Conservation (phyloP, 1,284 basidiomycete species). For the Rhodotorula sp. region DNA sequence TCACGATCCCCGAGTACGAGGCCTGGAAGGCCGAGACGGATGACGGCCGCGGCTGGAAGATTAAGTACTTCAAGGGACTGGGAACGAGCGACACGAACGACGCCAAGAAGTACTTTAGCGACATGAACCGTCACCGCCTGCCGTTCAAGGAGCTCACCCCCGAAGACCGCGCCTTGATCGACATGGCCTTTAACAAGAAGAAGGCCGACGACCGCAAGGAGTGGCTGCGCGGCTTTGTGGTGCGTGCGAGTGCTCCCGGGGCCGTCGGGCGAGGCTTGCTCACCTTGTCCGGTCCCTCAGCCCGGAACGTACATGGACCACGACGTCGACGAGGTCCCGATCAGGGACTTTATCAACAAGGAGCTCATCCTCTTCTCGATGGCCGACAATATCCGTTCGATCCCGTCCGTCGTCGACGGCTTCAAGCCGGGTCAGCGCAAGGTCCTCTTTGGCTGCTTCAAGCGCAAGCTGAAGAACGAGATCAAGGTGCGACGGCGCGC, state of each 20-base stretch:
- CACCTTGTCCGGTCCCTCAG: slow-evolving; percentile 49
- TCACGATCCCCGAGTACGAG: slow-evolving; percentile 96
- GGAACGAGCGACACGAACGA: slow-evolving; percentile 88
- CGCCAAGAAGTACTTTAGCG: slow-evolving; percentile 87
- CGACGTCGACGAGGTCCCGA: slow-evolving; percentile 78
- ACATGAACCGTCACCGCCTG: slow-evolving; percentile 91
- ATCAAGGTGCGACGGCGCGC: slow-evolving; percentile 65
- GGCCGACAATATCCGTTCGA: slow-evolving; percentile 96
- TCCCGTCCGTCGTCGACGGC: slow-evolving; percentile 89
- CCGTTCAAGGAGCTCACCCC: slow-evolving; percentile 79
- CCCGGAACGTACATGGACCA: slow-evolving; percentile 96
- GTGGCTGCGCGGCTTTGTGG: slow-evolving; percentile 92
- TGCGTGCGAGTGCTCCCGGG: slow-evolving; percentile 49
- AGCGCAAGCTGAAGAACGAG: slow-evolving; percentile 85
- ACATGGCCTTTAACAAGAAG: slow-evolving; percentile 99
- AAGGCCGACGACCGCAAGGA: slow-evolving; percentile 98
- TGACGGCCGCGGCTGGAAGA: slow-evolving; percentile 78
- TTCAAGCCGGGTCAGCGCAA: slow-evolving; percentile 99
- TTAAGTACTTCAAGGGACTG: slow-evolving; percentile 99
- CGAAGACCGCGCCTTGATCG: slow-evolving; percentile 85
- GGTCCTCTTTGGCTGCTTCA: slow-evolving; percentile 93
- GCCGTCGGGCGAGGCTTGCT: background rate
- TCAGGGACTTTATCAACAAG: slow-evolving; percentile 95
- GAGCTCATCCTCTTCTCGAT: slow-evolving; percentile 99
- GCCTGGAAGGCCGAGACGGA: slow-evolving; percentile 81